phyloP scores from a whole-genome alignment of 2,329 filamentous ascomycete species.

The Graphilbum sp. region DNA sequence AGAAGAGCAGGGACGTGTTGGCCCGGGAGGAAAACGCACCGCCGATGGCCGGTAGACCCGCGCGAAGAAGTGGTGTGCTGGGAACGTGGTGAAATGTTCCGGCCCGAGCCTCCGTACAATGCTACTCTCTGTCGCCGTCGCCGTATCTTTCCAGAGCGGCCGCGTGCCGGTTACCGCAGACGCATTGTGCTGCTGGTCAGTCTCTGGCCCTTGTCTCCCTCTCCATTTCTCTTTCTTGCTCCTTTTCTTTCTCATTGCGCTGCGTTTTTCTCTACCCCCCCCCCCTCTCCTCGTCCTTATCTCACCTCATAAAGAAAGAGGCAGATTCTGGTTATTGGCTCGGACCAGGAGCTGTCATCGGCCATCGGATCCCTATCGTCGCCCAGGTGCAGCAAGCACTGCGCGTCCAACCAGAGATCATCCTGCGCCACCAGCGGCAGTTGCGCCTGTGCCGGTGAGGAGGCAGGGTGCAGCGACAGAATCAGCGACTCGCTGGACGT shows the following conservation, averaged over 20 bases:
- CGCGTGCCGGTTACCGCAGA: conserved; percentile 18
- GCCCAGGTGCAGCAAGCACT: conserved; percentile 26
- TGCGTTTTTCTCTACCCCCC: too few relatives aligned
- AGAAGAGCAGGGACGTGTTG: too few relatives aligned
- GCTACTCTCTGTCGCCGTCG: conserved; percentile 18
- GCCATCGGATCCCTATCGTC: conserved; percentile 8
- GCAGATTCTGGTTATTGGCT: conserved; percentile 24
- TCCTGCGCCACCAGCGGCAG: conserved; percentile 15
- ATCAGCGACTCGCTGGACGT: neutral
- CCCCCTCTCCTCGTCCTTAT: neutral
- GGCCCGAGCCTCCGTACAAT: conserved; percentile 27
- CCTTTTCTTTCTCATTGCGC: too few relatives aligned
- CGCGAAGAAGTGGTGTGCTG: conserved; percentile 40
- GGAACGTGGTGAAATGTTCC: conserved; percentile 30
- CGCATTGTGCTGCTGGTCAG: conserved; percentile 25
- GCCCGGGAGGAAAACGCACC: too few relatives aligned
- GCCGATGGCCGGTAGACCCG: conserved; percentile 35
- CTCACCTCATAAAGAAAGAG: conserved; percentile 38
- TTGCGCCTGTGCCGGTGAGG: neutral
- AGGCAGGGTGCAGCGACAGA: neutral
- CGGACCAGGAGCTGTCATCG: conserved; percentile 11
- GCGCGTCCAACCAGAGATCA: conserved; percentile 24
- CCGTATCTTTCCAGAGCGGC: conserved; percentile 20
- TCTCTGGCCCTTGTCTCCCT: neutral
- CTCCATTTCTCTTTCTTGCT: neutral